Conservation (phyloP, 306 rosid genomes). For the Spatholobus suberectus region DNA sequence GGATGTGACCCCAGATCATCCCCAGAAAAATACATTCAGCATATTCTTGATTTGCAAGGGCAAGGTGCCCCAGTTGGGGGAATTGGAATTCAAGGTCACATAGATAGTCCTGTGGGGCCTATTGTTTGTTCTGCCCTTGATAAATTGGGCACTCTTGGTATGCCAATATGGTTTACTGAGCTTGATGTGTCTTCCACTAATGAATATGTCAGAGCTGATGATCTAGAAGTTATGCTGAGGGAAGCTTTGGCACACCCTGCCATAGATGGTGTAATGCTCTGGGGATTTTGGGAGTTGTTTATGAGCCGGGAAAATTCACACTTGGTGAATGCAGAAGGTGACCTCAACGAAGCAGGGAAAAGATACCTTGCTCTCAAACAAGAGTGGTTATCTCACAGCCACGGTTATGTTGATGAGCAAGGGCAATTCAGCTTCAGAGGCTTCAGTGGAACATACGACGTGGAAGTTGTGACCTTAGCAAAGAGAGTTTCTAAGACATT, state of each 20-base stretch:
- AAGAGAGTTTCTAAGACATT: constrained; percentile 68
- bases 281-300: constrained; percentile 97
- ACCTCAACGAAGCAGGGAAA: constrained; percentile 79
- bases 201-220: constrained; percentile 79
- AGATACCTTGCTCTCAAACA: constrained; percentile 67
- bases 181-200: constrained; percentile 82
- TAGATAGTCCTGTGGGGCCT: constrained; percentile 89
- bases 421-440: constrained; percentile 78
- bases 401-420: constrained; percentile 63
- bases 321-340: constrained; percentile 90
- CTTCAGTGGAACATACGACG: constrained; percentile 71
- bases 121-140: constrained; percentile 76
- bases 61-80: constrained; percentile 93
- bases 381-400: constrained; percentile 79
- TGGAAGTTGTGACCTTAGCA: constrained; percentile 57
- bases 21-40: constrained; percentile 81
- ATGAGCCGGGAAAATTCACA: constrained; percentile 81
- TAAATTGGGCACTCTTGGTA: constrained; percentile 72
- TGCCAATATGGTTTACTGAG: constrained; percentile 92
- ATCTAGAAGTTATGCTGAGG: constrained; percentile 84
- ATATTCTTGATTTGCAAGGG: constrained; percentile 70
- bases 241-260: constrained; percentile 83
- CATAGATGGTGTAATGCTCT: constrained; percentile 77
- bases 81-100: constrained; percentile 91
- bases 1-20: constrained; percentile 72